Evolutionary conservation across 495 filamentous ascomycete genomes (phyloP).

Genomic region (Sporormia fimetaria): DNA sequence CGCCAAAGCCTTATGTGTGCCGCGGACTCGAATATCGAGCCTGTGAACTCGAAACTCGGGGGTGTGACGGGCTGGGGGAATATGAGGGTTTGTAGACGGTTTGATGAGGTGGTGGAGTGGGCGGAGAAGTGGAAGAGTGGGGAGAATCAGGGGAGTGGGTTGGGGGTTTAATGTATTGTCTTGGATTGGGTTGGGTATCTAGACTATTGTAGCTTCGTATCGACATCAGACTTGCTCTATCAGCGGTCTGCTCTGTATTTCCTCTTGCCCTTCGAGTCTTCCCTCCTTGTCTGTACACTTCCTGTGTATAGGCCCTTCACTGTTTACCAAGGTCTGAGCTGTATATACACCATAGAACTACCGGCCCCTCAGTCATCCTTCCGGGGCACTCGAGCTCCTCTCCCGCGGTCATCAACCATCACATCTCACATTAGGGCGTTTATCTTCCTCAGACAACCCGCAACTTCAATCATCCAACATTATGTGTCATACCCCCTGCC

Average conservation of each 20-base stretch:
- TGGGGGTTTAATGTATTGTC: not conserved
- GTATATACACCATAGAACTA: no score
- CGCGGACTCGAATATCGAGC: conserved; percentile 24
- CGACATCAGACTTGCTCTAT: not conserved
- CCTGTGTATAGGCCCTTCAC: not conserved
- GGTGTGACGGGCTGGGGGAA: conserved; percentile 21
- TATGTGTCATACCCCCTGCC: not conserved
- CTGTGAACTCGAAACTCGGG: conserved; percentile 4
- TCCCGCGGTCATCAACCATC: no score
- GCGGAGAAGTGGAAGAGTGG: conserved; percentile 4
- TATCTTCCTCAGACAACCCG: not conserved
- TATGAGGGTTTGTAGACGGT: conserved; percentile 17
- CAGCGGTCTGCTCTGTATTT: no score
- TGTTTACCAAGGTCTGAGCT: no score
- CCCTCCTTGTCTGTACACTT: not conserved
- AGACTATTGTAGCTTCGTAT: not conserved
- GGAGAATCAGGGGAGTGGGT: not conserved
- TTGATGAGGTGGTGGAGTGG: conserved; percentile 2
- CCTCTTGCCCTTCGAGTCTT: not conserved
- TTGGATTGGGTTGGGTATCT: not conserved
- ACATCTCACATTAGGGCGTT: no score
- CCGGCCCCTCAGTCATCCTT: no score
- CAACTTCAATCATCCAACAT: not conserved
- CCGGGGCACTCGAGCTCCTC: not conserved
- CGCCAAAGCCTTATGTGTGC: conserved; percentile 26